Evolutionary conservation across 306 rosid species (phyloP).

Genomic region (Glycine latifolia): DNA sequence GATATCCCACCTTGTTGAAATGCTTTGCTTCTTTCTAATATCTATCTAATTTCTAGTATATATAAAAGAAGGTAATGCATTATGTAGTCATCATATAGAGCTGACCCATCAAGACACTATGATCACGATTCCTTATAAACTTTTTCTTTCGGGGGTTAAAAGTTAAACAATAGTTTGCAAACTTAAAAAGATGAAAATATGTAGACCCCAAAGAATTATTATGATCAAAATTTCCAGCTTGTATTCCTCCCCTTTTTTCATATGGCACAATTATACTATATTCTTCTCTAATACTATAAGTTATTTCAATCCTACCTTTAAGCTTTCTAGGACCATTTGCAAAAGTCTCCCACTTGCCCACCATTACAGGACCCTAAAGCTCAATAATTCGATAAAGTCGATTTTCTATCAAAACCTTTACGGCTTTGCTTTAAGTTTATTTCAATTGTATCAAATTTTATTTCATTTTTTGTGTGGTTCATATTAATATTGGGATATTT

Average conservation of each 20-base stretch:
- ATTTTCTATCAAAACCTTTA: slow-evolving; percentile 23
- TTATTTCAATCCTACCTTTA: slow-evolving; percentile 39
- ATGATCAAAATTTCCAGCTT: slow-evolving; percentile 34
- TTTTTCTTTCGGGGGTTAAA: not conserved
- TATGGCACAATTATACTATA: not conserved
- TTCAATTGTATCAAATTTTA: too few relatives aligned
- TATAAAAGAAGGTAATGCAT: slow-evolving; percentile 4
- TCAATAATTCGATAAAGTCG: slow-evolving; percentile 37
- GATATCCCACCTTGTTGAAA: not conserved
- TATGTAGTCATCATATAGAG: slow-evolving; percentile 25
- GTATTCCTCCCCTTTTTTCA: slow-evolving; percentile 24
- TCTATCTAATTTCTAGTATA: not conserved
- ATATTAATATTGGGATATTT: slow-evolving; percentile 16
- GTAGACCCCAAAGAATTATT: slow-evolving; percentile 43
- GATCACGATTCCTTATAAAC: slow-evolving; percentile 11
- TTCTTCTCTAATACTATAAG: not conserved
- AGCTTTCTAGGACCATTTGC: slow-evolving; percentile 35
- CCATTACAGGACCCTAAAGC: slow-evolving; percentile 47
- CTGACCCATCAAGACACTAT: slow-evolving; percentile 30
- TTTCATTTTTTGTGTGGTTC: not conserved
- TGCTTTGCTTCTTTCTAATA: not conserved
- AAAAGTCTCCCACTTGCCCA: slow-evolving; percentile 36
- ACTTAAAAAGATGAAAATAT: slow-evolving; percentile 16
- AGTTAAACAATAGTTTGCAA: not conserved
- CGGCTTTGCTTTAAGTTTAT: not conserved